Base-by-base conservation (phyloP, 2,329 filamentous ascomycete species). In the Penicillium sp. region DNA sequence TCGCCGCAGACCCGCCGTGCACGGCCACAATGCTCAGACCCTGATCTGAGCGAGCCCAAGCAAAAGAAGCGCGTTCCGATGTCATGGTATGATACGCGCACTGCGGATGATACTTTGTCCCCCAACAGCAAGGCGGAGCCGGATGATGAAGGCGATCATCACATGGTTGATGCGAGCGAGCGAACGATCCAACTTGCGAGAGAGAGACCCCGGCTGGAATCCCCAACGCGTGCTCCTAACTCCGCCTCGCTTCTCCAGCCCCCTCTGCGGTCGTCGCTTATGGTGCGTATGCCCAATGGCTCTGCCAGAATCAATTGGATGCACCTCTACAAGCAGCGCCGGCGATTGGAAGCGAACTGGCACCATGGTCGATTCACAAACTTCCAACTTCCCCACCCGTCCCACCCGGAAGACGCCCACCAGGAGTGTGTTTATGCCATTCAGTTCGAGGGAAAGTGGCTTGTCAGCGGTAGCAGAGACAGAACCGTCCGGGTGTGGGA, bases 391-490 rank as follows among this genome's bases (percentile, higher is more conserved):
- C 93, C 93, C 0, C 89, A 95, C 61, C 90, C 90, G 0, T 77
- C 82, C 34, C 78, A 90, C 60, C 82, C 83, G 1, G 78, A 87
- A 29, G 91, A 97, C 65, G 88, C 88, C 1, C 93, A 98, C 64
- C 79, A 77, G 18, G 91, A 97, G 64, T 97, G 90, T 66, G 90
- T 98, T 9, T 98, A 98, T 68, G 91, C 88, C 2, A 83, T 98
- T 45, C 91, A 98, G 66, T 95, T 91, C 62, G 85, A 85, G 46
- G 79, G 85, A 1, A 84, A 89, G 54, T 93, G 85, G 66, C 78
- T 98, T 8, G 91, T 97, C 43, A 97, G 90, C 63, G 93, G 93
- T 12, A 97, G 91, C 62, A 81, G 93, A 45, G 93, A 98, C 64
- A 84, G 81, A 56, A 88, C 88, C 0, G 80, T 98, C 55, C 83